These are phyloP conservation scores for Angophora floribunda DNA, from an alignment of 345 rosid species.

Conservation along the genomic window DNA sequence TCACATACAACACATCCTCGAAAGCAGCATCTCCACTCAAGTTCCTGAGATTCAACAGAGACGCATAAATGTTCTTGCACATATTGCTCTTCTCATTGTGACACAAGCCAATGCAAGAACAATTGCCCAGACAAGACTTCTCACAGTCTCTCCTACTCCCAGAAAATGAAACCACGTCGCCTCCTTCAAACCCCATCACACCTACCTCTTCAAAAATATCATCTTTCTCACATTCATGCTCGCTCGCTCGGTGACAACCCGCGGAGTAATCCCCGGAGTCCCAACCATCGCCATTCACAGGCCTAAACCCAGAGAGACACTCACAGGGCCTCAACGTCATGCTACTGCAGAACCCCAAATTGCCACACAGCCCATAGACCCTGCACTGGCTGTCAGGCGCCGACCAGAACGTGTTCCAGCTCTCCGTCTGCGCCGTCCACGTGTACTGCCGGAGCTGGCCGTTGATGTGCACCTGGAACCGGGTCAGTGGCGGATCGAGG, in stretches of 20 bases:
- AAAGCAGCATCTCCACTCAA: slow-evolving; percentile 48
- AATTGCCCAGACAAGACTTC: slow-evolving; percentile 37
- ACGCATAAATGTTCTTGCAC: slow-evolving; percentile 45
- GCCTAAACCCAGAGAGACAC: neutral
- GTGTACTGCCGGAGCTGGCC: slow-evolving; percentile 56
- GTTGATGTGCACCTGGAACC: slow-evolving; percentile 39
- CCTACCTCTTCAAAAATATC: slow-evolving; percentile 43
- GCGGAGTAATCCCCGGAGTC: slow-evolving; percentile 28
- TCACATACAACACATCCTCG: slow-evolving; percentile 23
- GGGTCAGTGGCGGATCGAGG: slow-evolving; percentile 29
- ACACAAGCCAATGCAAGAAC: slow-evolving; percentile 58
- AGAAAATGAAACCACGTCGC: slow-evolving; percentile 4
- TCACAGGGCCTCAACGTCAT: neutral
- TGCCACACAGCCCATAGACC: slow-evolving; percentile 64
- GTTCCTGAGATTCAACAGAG: slow-evolving; percentile 49
- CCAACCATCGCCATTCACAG: slow-evolving; percentile 22
- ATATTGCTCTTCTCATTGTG: slow-evolving; percentile 27
- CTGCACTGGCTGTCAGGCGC: slow-evolving; percentile 57
- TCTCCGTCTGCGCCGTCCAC: slow-evolving; percentile 31
- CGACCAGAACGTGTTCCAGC: slow-evolving; percentile 69
- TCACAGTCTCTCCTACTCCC: slow-evolving; percentile 23
- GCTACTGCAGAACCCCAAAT: slow-evolving; percentile 46
- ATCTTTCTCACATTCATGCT: slow-evolving; percentile 9
- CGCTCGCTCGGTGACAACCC: slow-evolving; percentile 33
- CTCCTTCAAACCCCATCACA: slow-evolving; percentile 31